phyloP scores from a whole-genome alignment of 2,329 filamentous ascomycete genomes.

The Claviceps pazoutovae region DNA sequence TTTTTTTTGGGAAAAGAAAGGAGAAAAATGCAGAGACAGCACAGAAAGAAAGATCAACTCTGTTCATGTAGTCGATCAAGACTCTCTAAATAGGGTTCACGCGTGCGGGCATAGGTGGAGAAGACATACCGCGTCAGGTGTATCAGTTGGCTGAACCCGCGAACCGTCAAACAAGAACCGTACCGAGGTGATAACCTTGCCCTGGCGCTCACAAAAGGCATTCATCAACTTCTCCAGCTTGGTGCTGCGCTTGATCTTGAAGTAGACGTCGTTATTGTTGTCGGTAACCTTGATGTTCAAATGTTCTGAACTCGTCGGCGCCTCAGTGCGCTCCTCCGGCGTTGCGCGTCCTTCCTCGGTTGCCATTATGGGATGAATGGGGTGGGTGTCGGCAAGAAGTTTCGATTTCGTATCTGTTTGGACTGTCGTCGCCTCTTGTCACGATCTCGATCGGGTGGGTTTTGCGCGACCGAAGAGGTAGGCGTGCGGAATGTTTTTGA shows the following conservation, averaged over 20 bases:
- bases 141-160: conserved; percentile 77
- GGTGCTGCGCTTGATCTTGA: conserved; percentile 97
- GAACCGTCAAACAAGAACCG: conserved; percentile 95
- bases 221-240: conserved; percentile 97
- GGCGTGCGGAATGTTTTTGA: too few species aligned
- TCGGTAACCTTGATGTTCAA: conserved; percentile 99
- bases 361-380: conserved; percentile 20
- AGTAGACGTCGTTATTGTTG: conserved; percentile 99
- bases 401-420: too few species aligned
- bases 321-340: conserved; percentile 25
- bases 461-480: too few species aligned
- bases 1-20: too few species aligned
- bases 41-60: not conserved
- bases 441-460: too few species aligned
- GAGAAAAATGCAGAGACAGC: not conserved
- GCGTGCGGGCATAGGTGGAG: conserved; percentile 11
- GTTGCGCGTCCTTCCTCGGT: conserved; percentile 34
- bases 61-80: too few species aligned
- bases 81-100: too few species aligned
- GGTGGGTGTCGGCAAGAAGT: not conserved
- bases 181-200: conserved; percentile 71
- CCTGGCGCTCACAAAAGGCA: conserved; percentile 92
- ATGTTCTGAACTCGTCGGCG: conserved; percentile 53
- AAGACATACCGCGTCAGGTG: conserved; percentile 68
- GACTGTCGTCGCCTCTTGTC: too few species aligned